Conservation (phyloP, 2,329 filamentous ascomycete genomes). For the Pseudogymnoascus sp. region DNA sequence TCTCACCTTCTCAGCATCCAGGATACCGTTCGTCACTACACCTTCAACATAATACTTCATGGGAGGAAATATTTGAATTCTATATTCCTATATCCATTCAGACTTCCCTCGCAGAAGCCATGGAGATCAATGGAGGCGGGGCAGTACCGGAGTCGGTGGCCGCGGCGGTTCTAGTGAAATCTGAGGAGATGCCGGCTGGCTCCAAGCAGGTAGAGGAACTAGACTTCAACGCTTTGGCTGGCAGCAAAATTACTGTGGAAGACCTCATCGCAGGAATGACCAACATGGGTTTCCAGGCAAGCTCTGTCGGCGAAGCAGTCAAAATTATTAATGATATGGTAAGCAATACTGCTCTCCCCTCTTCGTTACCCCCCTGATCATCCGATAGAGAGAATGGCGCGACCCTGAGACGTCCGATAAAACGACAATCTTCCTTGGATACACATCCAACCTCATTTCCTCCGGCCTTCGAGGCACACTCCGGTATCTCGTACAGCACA, state of each 20-base stretch:
- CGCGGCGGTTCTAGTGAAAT: slow-evolving; percentile 77
- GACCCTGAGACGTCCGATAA: slow-evolving; percentile 70
- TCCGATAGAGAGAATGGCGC: slow-evolving; percentile 61
- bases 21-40: not conserved
- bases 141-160: slow-evolving; percentile 54
- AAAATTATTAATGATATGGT: slow-evolving; percentile 96
- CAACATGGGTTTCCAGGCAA: slow-evolving; percentile 78
- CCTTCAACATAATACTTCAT: not conserved
- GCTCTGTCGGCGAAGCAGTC: slow-evolving; percentile 75
- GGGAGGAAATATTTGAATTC: not conserved
- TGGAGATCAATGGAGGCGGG: not conserved
- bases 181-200: slow-evolving; percentile 69
- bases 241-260: slow-evolving; percentile 70
- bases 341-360: slow-evolving; percentile 15
- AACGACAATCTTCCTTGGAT: slow-evolving; percentile 94
- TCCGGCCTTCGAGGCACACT: slow-evolving; percentile 87
- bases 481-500: slow-evolving; percentile 87
- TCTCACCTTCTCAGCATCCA: not conserved
- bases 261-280: slow-evolving; percentile 77
- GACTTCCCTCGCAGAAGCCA: not conserved
- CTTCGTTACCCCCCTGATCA: not conserved
- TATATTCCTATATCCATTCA: not conserved
- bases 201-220: slow-evolving; percentile 81
- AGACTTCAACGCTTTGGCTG: slow-evolving; percentile 78
- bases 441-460: slow-evolving; percentile 95